Evolutionary conservation across 352 stramenopile genomes (phyloP), one percentile per base, ranked within the genome.

Genomic region (Phytophthora cryptogea): DNA sequence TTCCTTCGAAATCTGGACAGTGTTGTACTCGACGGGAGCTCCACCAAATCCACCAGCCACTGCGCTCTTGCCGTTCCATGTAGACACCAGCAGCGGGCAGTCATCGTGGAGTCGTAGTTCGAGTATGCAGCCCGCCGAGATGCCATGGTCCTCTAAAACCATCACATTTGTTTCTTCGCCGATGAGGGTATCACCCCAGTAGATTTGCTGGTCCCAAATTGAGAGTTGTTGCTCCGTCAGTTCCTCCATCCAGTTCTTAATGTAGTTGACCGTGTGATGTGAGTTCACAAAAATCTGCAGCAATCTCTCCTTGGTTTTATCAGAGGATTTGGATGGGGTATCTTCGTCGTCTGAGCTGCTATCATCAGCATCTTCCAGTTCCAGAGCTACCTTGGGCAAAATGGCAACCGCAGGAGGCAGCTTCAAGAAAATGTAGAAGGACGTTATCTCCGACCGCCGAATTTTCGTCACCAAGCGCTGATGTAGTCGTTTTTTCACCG

Each of bases 161-260:
- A 92, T 89, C 16, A 89, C 77, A 42, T 88, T 76, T 0, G 60
- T 65, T 65, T 92, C 83, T 51, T 92, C 83, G 5, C 83, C 83
- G 26, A 92, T 88, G 5, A 90, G 47, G 8, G 83, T 92, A 54
- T 90, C 83, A 36, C 79, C 72, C 83, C 83, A 92, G 26, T 80
- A 86, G 14, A 92, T 72, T 40, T 92, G 83, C 51, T 92, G 83
- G 35, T 92, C 83, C 80, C 80, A 92, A 39, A 90, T 81, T 6
- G 83, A 91, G 26, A 92, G 63, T 31, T 90, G 83, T 53, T 92
- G 80, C 31, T 90, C 83, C 11, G 81, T 87, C 4, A 92, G 56
- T 42, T 89, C 83, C 65, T 92, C 83, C 73, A 92, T 88, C 75
- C 78, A 90, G 48, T 88, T 76, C 47, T 92, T 92, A 42, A 92